Evolutionary conservation across 257 asterid genomes (phyloP).

Genomic region (Solanum pimpinellifolium): DNA sequence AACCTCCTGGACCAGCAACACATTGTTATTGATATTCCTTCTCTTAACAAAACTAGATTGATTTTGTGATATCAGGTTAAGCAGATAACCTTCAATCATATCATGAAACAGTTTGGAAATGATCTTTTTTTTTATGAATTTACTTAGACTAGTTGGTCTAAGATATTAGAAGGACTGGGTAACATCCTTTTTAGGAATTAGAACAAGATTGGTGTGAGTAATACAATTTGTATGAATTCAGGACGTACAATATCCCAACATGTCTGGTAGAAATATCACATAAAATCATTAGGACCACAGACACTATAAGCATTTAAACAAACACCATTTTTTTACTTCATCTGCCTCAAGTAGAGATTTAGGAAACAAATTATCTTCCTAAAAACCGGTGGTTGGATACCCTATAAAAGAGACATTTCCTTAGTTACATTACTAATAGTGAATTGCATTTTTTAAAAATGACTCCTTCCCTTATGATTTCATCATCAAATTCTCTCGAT

Average conservation of each 20-base stretch:
- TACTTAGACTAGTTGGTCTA: not conserved
- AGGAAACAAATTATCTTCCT: too few species aligned
- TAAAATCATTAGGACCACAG: too few species aligned
- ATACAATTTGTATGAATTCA: not conserved
- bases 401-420: too few species aligned
- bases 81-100: not conserved
- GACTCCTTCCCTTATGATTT: not conserved
- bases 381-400: too few species aligned
- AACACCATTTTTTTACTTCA: too few species aligned
- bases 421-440: not conserved
- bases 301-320: not conserved
- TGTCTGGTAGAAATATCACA: not conserved
- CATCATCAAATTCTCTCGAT: too few species aligned
- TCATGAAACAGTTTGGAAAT: not conserved
- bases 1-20: not conserved
- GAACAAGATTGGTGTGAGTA: not conserved
- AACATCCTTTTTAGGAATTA: not conserved
- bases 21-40: not conserved
- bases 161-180: not conserved
- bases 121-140: too few species aligned
- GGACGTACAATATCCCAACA: not conserved
- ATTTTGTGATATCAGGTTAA: too few species aligned
- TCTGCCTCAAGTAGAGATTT: too few species aligned
- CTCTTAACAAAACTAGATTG: not conserved
- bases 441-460: not conserved